Evolutionary conservation across 1,139 yeast genomes (phyloP).

Genomic region (Blastobotrys aristatus): DNA sequence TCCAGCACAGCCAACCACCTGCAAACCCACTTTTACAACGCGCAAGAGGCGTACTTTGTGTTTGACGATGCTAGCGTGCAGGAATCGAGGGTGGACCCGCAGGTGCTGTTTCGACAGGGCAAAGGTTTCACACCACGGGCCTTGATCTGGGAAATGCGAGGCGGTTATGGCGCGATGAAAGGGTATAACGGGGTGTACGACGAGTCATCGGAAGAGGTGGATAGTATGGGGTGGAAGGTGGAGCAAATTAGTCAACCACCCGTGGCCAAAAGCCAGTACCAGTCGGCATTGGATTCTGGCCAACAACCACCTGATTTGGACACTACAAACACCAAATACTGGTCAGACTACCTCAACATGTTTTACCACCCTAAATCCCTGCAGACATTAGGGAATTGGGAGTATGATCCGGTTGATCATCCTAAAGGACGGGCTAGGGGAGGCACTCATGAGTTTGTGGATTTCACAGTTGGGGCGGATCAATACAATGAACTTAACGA

Average conservation of each 20-base stretch:
- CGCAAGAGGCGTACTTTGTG: constrained; percentile 67
- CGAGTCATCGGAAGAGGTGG: constrained; percentile 18
- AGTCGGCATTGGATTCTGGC: constrained; percentile 54
- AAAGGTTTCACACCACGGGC: constrained; percentile 76
- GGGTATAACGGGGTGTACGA: constrained; percentile 26
- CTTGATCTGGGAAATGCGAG: constrained; percentile 63
- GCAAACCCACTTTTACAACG: constrained; percentile 71
- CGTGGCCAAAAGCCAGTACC: constrained; percentile 52
- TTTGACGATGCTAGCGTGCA: constrained; percentile 37
- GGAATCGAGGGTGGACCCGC: constrained; percentile 42
- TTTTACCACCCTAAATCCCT: constrained; percentile 61
- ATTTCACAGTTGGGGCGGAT: constrained; percentile 44
- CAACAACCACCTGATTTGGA: constrained; percentile 31
- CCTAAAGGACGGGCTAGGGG: constrained; percentile 42
- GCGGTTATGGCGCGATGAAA: constrained; percentile 35
- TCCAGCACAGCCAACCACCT: constrained; percentile 73
- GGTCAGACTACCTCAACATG: constrained; percentile 79
- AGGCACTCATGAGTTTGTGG: constrained; percentile 37
- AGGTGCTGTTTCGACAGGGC: constrained; percentile 43
- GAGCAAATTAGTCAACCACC: constrained; percentile 20
- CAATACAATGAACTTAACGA: constrained; percentile 41
- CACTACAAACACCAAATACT: constrained; percentile 48
- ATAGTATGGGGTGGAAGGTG: constrained; percentile 8
- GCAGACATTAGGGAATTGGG: constrained; percentile 53
- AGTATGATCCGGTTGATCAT: constrained; percentile 38